A percentile compares a stretch with the other conserved stretches of the same genome.
phyloP scores from a whole-genome alignment of 1,284 basidiomycete genomes.

The Boletus coffeatus region DNA sequence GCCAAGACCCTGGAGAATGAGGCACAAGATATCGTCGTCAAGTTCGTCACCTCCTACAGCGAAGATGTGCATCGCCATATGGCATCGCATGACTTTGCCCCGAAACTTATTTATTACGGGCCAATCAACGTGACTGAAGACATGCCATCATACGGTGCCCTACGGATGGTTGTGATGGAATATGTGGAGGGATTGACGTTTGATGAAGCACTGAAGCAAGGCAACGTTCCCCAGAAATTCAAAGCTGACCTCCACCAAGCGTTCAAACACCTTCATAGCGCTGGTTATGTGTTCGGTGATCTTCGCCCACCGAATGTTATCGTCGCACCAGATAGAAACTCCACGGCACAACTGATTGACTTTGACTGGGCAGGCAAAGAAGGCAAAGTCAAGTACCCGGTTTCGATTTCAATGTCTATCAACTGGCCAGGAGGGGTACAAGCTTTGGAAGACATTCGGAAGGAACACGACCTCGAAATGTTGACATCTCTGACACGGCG shows the following conservation, averaged over 20 bases:
- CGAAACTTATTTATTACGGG: conserved; percentile 10
- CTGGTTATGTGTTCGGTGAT: conserved; percentile 16
- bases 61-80: conserved; percentile 5
- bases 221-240: not conserved
- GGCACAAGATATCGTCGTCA: conserved; percentile 6
- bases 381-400: conserved; percentile 14
- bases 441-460: conserved; percentile 1
- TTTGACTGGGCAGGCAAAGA: conserved; percentile 12
- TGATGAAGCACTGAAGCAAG: not conserved
- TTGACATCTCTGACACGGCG: not conserved
- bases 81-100: conserved; percentile 5
- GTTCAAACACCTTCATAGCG: conserved; percentile 5
- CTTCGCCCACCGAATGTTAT: conserved; percentile 17
- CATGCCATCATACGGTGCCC: conserved; percentile 9
- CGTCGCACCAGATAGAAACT: not conserved
- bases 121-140: not conserved
- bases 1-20: not conserved
- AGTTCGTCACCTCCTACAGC: conserved; percentile 18
- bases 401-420: conserved; percentile 5
- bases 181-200: not conserved
- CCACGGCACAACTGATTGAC: conserved; percentile 11
- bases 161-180: conserved; percentile 25
- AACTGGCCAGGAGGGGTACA: conserved; percentile 6
- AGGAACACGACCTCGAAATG: conserved; percentile 11
- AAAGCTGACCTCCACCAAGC: not conserved